Evolutionary conservation across 805 yeast species (phyloP).

Genomic region (Candida boleticola): DNA sequence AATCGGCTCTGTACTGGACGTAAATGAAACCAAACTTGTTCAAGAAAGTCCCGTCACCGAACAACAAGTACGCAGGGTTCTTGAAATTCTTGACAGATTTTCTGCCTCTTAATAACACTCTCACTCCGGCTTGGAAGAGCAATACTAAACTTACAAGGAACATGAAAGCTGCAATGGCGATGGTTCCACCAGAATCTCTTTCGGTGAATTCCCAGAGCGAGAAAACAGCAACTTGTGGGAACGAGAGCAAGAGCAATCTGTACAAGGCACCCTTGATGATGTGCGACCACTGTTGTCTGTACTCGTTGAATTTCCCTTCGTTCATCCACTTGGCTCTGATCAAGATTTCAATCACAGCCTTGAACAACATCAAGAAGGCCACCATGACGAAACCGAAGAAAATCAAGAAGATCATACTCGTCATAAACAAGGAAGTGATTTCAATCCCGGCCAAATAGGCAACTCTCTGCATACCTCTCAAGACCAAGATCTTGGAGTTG

Average conservation of each 20-base stretch:
- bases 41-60: constrained; percentile 76
- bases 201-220: constrained; percentile 88
- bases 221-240: constrained; percentile 80
- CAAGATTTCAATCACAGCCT: constrained; percentile 63
- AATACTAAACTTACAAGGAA: constrained; percentile 57
- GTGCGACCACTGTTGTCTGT: constrained; percentile 79
- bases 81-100: constrained; percentile 69
- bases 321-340: constrained; percentile 58
- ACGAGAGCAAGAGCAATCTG: constrained; percentile 77
- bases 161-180: constrained; percentile 75
- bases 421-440: constrained; percentile 79
- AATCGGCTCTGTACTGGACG: constrained; percentile 84
- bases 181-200: constrained; percentile 78
- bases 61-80: constrained; percentile 89
- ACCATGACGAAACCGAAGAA: constrained; percentile 67
- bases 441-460: constrained; percentile 83
- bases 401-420: constrained; percentile 80
- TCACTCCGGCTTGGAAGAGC: constrained; percentile 67
- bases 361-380: constrained; percentile 58
- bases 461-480: constrained; percentile 92
- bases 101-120: constrained; percentile 74
- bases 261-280: constrained; percentile 86
- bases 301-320: constrained; percentile 67
- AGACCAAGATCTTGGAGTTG: constrained; percentile 67
- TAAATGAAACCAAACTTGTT: constrained; percentile 91